Evolutionary conservation across 345 rosid species (phyloP).

Genomic region (Lumnitzera littorea): DNA sequence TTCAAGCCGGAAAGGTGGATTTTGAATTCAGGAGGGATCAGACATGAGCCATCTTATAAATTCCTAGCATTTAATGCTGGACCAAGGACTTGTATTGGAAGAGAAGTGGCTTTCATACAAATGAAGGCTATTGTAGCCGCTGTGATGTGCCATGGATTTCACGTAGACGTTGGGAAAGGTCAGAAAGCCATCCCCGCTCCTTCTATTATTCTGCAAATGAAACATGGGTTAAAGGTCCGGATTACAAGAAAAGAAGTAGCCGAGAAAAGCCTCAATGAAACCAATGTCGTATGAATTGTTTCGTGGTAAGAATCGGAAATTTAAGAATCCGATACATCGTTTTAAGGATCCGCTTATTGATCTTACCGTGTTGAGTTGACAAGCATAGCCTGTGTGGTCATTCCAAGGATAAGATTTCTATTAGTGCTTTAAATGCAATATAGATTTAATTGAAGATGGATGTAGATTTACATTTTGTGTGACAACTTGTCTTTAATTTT

Average conservation of each 20-base stretch:
- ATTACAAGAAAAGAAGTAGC: background rate
- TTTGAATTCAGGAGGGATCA: constrained; percentile 13
- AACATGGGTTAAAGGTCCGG: constrained; percentile 26
- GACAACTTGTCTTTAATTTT: too few species aligned
- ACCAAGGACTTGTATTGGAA: constrained; percentile 32
- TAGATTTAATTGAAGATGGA: too few species aligned
- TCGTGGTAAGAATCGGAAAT: too few species aligned
- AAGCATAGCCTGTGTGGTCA: too few species aligned
- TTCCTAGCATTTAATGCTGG: constrained; percentile 24
- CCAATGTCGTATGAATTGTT: too few species aligned
- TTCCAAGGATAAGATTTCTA: too few species aligned
- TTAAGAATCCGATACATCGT: too few species aligned
- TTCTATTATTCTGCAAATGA: constrained; percentile 22
- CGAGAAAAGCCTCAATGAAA: too few species aligned
- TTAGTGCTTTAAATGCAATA: too few species aligned
- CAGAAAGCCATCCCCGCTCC: constrained; percentile 15
- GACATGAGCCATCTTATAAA: constrained; percentile 25
- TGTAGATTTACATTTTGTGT: too few species aligned
- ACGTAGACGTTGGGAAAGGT: constrained; percentile 17
- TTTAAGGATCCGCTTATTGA: too few species aligned
- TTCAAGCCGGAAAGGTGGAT: constrained; percentile 39
- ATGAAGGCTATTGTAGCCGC: constrained; percentile 23
- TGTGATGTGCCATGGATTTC: constrained; percentile 7
- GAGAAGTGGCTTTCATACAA: constrained; percentile 20
- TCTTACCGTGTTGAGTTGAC: too few species aligned